Evolutionary conservation across 2,329 filamentous ascomycete species (phyloP), one percentile per base, ranked within the genome.

Genomic region (Diaporthe velutina): DNA sequence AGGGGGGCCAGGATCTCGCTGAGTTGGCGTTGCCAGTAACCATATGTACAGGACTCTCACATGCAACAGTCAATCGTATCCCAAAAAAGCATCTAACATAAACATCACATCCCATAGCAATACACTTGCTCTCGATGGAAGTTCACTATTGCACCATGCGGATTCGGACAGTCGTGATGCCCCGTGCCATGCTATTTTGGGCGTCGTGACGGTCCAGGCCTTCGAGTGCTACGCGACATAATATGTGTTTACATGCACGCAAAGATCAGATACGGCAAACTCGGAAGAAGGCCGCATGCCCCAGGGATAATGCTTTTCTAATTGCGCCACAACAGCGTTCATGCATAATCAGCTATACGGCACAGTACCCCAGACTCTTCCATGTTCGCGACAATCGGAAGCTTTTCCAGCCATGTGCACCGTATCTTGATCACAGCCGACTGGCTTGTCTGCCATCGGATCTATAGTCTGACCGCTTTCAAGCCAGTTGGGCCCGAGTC

Each of bases 331-430:
- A 52, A 19, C 61, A 8, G 40, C 60, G 60, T 66, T 48, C 60
- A 67, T 52, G 61, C 61, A 50, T 35, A n/a, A 17, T 35, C 30
- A 28, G 17, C 15, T 38, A 9, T 17, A 50, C 15, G 25, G n/a
- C 3, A 67, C 22, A 42, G 50, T 67, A 67, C 61, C 61, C 61
- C 61, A 38, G 61, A 67, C 42, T 52, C 30, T 67, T 52, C 61
- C 61, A 67, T 67, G 61, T 67, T 25, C 61, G 45, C 28, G 61
- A 66, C 22, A 33, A 25, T 33, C 61, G 61, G 61, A 35, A 15
- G 19, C 61, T 25, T 67, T 67, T 4, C 30, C 30, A 35, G 45
- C 61, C 61, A 50, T 67, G 61, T 67, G 61, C 45, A 35, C 28
- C 45, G 30, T 67, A 50, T 50, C 30, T 50, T 67, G 42, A 25